These are phyloP conservation scores for Panellus pusillus DNA, from an alignment of 768 basidiomycete genomes.

Conservation along the genomic window DNA sequence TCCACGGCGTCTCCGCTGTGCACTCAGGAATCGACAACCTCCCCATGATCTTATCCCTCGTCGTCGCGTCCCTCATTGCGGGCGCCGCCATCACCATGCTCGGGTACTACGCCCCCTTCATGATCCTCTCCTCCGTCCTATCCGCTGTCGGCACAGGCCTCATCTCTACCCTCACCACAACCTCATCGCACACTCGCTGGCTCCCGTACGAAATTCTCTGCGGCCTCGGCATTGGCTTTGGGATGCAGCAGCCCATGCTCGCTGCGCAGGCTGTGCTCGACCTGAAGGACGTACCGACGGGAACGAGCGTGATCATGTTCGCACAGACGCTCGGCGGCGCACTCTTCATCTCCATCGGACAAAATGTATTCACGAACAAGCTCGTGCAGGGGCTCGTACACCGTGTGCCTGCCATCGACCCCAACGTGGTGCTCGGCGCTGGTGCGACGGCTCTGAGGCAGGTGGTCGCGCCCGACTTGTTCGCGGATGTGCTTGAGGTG, in stretches of 20 bases:
- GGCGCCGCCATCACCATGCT: constrained; percentile 36
- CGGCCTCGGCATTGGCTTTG: constrained; percentile 32
- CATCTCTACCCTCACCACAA: constrained; percentile 29
- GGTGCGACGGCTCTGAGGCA: constrained; percentile 9
- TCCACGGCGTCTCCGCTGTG: constrained; percentile 37
- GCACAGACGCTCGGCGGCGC: constrained; percentile 23
- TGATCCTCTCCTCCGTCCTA: constrained; percentile 28
- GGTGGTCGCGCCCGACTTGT: neutral
- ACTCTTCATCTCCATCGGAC: constrained; percentile 22
- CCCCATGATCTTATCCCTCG: constrained; percentile 35
- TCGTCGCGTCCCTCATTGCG: constrained; percentile 38
- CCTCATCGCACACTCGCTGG: constrained; percentile 22
- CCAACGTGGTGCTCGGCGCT: constrained; percentile 1
- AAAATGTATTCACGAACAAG: constrained; percentile 18
- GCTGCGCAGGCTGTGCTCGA: constrained; percentile 21
- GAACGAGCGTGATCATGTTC: constrained; percentile 22
- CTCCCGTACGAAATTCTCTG: constrained; percentile 24
- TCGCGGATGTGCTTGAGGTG: constrained; percentile 5
- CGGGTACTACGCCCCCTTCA: constrained; percentile 36
- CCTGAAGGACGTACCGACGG: constrained; percentile 13
- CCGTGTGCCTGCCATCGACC: constrained; percentile 8
- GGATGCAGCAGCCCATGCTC: constrained; percentile 23
- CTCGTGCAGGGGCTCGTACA: constrained; percentile 2
- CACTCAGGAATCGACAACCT: constrained; percentile 34
- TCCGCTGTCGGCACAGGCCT: constrained; percentile 38